Base-by-base conservation (phyloP, 2,329 filamentous ascomycete species). In the Simplicillium aogashimaense region DNA sequence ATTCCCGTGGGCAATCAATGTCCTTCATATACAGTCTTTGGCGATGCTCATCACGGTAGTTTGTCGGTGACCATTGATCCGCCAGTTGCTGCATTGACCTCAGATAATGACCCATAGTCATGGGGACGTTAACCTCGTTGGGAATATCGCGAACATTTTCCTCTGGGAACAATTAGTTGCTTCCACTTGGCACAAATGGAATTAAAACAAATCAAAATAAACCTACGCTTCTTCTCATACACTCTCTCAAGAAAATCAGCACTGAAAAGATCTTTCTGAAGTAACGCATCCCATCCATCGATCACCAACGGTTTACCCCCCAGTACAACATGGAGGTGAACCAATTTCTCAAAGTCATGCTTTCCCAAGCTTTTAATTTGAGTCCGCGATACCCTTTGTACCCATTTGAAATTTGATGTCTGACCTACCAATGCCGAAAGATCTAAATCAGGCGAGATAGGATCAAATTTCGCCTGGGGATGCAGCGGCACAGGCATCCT, bases 1-100 rank as follows among this genome's bases (percentile, higher is more conserved):
- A 98, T 43, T 90, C 80, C 1, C 74, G 66, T 1, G 92, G 92
- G 50, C 89, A 95, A 58, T 98, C 92, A 43, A 98, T 95, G 55
- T 98, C 92, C 55, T 98, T 98, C 17, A 97, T 66, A 57, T 98
- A 98, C 2, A 97, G 77, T 11, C 92, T 78, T 56, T 98, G 92
- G 16, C 85, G 73, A 30, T 78, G 76, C 45, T 86, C 78, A 47
- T 94, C 84, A 44, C 81, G 81, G 56, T 83, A 95, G 47, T 86
- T 90, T 36, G 70, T 72, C 0, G 76, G 67, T 8, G 72, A 83
- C 69, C 86, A 94, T 56, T 94, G 87, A 38, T 90, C 82, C 1
- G 89, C 80, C 28, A 97, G 76, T 48, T 84, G 78, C 32, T 76
- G 74, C 83, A 97, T 84, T 38, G 88, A 89, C 47, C 85, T 83